Conservation (phyloP, 2,329 filamentous ascomycete species). For the Acephala macrosclerotiorum region DNA sequence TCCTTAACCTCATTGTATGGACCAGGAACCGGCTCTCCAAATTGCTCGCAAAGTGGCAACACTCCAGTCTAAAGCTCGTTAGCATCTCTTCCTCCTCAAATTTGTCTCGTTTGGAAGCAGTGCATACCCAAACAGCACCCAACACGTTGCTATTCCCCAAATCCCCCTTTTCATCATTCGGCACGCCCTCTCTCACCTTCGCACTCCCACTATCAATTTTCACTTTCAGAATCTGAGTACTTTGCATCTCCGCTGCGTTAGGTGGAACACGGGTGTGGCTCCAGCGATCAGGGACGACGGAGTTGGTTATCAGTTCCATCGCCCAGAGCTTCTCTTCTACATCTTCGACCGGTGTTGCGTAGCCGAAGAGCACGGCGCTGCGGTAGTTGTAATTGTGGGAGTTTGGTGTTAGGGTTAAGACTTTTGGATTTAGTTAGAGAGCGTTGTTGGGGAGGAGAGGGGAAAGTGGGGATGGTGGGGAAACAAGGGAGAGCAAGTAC, state of each 20-base stretch:
- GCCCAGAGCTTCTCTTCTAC: constrained; percentile 77
- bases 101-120: not conserved
- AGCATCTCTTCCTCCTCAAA: constrained; percentile 19
- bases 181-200: constrained; percentile 74
- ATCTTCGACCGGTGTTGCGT: constrained; percentile 71
- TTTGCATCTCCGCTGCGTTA: constrained; percentile 74
- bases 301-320: constrained; percentile 80
- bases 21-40: constrained; percentile 54
- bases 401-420: constrained; percentile 82
- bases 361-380: constrained; percentile 78
- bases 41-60: constrained; percentile 66
- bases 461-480: no score
- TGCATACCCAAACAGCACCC: constrained; percentile 52
- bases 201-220: constrained; percentile 74
- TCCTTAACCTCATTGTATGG: constrained; percentile 35
- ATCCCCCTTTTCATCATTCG: constrained; percentile 61
- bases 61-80: constrained; percentile 62
- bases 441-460: not conserved
- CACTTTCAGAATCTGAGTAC: constrained; percentile 76
- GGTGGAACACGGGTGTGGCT: constrained; percentile 73
- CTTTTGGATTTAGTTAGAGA: constrained; percentile 38
- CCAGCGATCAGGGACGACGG: constrained; percentile 75
- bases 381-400: constrained; percentile 90
- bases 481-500: not conserved
- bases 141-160: constrained; percentile 51